Conservation (phyloP, 1,284 basidiomycete species). For the Pisolithus thermaeus region DNA sequence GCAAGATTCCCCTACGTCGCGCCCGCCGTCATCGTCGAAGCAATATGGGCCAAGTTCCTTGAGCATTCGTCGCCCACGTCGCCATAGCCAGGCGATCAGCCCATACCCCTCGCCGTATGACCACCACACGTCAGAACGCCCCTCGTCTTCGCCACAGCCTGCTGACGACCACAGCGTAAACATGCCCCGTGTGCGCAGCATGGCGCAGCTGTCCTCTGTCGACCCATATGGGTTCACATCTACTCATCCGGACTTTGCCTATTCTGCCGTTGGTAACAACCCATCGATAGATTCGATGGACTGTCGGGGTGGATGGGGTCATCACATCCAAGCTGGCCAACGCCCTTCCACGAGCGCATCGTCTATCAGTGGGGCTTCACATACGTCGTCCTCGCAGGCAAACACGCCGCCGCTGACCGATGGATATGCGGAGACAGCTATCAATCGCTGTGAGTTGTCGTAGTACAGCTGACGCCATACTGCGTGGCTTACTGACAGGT, state of each 20-base stretch:
- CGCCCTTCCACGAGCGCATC: constrained; percentile 72
- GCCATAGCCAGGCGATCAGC: constrained; percentile 78
- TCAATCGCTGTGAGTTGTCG: constrained; percentile 68
- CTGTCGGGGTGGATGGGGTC: constrained; percentile 41
- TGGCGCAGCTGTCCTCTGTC: constrained; percentile 69
- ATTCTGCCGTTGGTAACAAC: constrained; percentile 50
- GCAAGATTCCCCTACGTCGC: constrained; percentile 51
- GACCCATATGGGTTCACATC: constrained; percentile 62
- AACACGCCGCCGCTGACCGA: constrained; percentile 71
- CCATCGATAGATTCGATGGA: constrained; percentile 45
- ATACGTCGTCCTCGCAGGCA: constrained; percentile 69
- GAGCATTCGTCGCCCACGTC: constrained; percentile 61
- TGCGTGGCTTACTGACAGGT: constrained; percentile 29
- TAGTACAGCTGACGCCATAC: constrained; percentile 18
- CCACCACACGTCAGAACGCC: constrained; percentile 53
- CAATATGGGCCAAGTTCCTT: constrained; percentile 47
- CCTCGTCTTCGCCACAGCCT: constrained; percentile 69
- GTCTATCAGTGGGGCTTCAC: constrained; percentile 63
- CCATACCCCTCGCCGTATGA: constrained; percentile 78
- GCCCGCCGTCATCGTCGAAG: constrained; percentile 57
- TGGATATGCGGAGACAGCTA: constrained; percentile 61
- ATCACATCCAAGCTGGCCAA: constrained; percentile 26
- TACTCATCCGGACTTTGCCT: constrained; percentile 71
- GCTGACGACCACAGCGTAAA: constrained; percentile 46
- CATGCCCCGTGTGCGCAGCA: constrained; percentile 68